Conservation (phyloP, 306 rosid genomes). For the Pterocarpus macrocarpus region DNA sequence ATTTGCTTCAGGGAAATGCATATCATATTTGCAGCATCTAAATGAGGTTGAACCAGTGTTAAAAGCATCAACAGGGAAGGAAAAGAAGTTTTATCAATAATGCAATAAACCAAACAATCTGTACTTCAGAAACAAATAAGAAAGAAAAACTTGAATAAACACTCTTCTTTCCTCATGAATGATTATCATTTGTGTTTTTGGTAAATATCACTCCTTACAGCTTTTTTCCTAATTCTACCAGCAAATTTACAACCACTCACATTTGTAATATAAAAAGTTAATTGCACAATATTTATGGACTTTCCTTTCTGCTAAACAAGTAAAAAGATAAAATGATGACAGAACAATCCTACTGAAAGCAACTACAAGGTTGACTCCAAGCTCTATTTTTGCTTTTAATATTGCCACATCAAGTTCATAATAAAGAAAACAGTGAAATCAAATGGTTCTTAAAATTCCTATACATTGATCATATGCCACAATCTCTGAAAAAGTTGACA, state of each 20-base stretch:
- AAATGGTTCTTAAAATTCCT: conserved; percentile 34
- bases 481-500: conserved; percentile 31
- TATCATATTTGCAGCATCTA: conserved; percentile 96
- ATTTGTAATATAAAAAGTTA: conserved; percentile 14
- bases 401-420: conserved; percentile 24
- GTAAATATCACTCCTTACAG: conserved; percentile 14
- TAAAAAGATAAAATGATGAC: conserved; percentile 9
- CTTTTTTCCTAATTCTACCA: conserved; percentile 35
- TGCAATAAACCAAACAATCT: conserved; percentile 15
- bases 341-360: conserved; percentile 28
- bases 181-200: conserved; percentile 26
- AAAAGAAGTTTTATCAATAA: conserved; percentile 32
- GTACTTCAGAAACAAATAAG: conserved; percentile 40
- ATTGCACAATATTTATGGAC: conserved; percentile 27
- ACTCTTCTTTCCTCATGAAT: conserved; percentile 20
- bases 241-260: conserved; percentile 24
- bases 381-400: conserved; percentile 36
- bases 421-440: conserved; percentile 35
- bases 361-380: conserved; percentile 23
- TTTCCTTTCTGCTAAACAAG: neutral
- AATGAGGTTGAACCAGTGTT: conserved; percentile 48
- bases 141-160: conserved; percentile 37
- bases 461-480: conserved; percentile 11
- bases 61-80: conserved; percentile 44
- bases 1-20: conserved; percentile 81